phyloP scores from a whole-genome alignment of 495 filamentous ascomycete genomes.

The Annulohypoxylon nitens region DNA sequence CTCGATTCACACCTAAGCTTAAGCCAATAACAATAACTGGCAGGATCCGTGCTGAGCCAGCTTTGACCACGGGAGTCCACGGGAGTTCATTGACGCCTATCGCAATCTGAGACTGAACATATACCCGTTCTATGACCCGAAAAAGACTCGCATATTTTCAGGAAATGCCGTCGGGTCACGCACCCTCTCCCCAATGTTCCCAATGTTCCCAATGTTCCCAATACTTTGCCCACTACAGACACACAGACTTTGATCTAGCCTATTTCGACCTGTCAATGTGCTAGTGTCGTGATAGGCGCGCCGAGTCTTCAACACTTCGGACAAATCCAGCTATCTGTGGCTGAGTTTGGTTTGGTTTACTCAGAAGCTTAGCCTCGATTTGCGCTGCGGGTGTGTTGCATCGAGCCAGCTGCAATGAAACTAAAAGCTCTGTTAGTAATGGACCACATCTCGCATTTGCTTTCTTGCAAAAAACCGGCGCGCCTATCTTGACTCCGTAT shows the following conservation, averaged over 20 bases:
- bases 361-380: slow-evolving; percentile 46
- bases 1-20: slow-evolving; percentile 38
- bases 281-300: slow-evolving; percentile 43
- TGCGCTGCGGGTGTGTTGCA: slow-evolving; percentile 48
- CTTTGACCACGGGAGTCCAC: slow-evolving; percentile 29
- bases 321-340: slow-evolving; percentile 44
- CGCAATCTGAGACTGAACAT: slow-evolving; percentile 44
- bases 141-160: slow-evolving; percentile 26
- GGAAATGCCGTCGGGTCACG: slow-evolving; percentile 45
- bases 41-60: slow-evolving; percentile 40
- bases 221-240: too few relatives aligned
- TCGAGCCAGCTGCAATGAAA: slow-evolving; percentile 49
- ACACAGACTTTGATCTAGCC: slow-evolving; percentile 17
- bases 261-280: slow-evolving; percentile 34
- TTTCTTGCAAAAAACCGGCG: slow-evolving; percentile 30
- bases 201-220: background rate
- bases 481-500: slow-evolving; percentile 29
- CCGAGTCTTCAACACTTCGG: slow-evolving; percentile 35
- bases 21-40: slow-evolving; percentile 34
- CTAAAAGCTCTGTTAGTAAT: slow-evolving; percentile 37
- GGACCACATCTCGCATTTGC: slow-evolving; percentile 45
- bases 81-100: slow-evolving; percentile 33
- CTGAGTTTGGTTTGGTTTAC: slow-evolving; percentile 41
- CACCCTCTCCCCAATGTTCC: slow-evolving; percentile 38
- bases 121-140: slow-evolving; percentile 32